Base-by-base conservation (phyloP, 2,329 filamentous ascomycete genomes). In the Colletotrichum tropicale region DNA sequence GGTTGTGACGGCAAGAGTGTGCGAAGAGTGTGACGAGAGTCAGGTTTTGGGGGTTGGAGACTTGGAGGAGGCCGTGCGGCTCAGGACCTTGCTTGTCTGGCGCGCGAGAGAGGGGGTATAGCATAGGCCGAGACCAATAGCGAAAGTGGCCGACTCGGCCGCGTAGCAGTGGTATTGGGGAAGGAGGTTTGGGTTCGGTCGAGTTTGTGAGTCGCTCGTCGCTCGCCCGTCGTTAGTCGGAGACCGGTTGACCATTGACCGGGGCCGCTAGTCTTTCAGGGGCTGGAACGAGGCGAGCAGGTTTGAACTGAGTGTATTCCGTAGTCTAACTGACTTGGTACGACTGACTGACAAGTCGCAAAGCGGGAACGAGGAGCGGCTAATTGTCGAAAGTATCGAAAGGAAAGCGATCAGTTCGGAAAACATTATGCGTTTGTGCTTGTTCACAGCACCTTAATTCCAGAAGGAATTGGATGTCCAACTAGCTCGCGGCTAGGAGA, bases 1-100 rank as follows among this genome's bases (percentile, higher is more conserved):
- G 70, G 70, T 43, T 73, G 32, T 58, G 48, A 64, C 73, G 69
- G 73, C 69, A 68, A 62, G 67, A 26, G 70, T 28, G 12, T 66
- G 55, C 62, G n/a, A 52, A 52, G 38, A 67, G 43, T 75, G 62
- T 67, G 73, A 65, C 38, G 64, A 64, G 65, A 48, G 70, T 68
- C 32, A 68, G 64, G 73, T 75, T 75, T 70, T 56, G 69, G 60
- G 55, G 68, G 43, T 52, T 52, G 43, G 43, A 52, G 43, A 52
- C 43, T 21, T 52, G 43, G n/a, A 52, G 62, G 26, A 58, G 72
- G 15, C 72, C 69, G 72, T 67, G 72, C 69, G 32, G 61, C 24
- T 61, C 34, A 52, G 43, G 43, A n/a, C 43, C n/a, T 32, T 32
- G 16, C 66, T 24, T n/a, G 26, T 38, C 60, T 52, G 6, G 43